phyloP scores from a whole-genome alignment of 1,139 yeast genomes.

The Geotrichum cucujoidarum region DNA sequence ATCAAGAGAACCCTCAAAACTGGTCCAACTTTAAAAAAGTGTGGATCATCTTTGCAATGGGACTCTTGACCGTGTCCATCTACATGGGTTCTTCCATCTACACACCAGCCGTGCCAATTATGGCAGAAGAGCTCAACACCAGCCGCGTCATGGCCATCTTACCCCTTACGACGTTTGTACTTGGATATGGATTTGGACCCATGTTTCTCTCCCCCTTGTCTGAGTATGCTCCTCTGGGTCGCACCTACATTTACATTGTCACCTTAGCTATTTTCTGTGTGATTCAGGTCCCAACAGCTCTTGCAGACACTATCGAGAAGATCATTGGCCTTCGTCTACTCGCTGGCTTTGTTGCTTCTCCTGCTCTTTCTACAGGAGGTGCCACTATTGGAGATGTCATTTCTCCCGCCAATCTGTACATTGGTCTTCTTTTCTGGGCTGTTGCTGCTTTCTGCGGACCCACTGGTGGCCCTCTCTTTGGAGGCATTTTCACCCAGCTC shows the following conservation, averaged over 20 bases:
- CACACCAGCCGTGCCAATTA: conserved; percentile 48
- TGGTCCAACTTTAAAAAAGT: conserved; percentile 46
- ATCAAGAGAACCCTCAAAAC: conserved; percentile 55
- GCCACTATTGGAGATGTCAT: conserved; percentile 70
- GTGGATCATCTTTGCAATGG: conserved; percentile 41
- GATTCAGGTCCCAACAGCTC: conserved; percentile 47
- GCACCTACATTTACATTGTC: conserved; percentile 48
- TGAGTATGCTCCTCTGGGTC: conserved; percentile 49
- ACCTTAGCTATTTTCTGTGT: conserved; percentile 53
- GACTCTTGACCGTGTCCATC: conserved; percentile 48
- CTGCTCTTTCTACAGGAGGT: conserved; percentile 81
- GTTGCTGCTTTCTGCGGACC: conserved; percentile 57
- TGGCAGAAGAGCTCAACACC: conserved; percentile 44
- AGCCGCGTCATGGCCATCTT: conserved; percentile 44
- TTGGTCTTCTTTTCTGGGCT: conserved; percentile 49
- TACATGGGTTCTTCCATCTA: conserved; percentile 61
- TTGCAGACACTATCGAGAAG: conserved; percentile 46
- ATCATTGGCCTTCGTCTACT: conserved; percentile 65
- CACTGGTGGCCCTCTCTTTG: conserved; percentile 61
- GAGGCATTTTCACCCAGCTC: conserved; percentile 46
- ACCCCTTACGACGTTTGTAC: conserved; percentile 51
- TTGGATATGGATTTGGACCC: conserved; percentile 57
- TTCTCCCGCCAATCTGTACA: conserved; percentile 31
- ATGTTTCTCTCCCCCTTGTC: conserved; percentile 52
- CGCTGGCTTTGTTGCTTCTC: conserved; percentile 75